Base-by-base conservation (phyloP, 495 filamentous ascomycete species). In the Tuber magnatum region DNA sequence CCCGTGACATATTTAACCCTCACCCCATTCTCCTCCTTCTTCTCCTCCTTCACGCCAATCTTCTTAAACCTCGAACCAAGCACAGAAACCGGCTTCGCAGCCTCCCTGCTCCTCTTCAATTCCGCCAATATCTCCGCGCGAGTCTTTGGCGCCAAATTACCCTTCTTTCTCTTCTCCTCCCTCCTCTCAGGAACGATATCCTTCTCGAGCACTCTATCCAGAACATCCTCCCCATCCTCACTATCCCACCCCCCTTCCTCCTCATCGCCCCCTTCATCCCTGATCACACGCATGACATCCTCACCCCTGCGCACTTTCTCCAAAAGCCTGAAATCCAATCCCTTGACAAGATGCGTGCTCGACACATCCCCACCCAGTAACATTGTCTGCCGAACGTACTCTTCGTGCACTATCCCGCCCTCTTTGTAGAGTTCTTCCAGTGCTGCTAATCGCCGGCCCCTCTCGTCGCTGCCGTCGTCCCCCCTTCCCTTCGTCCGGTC, bases 291-390 rank as follows among this genome's bases (percentile, higher is more conserved):
- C 76, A 87, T 87, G 22, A 94, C 87, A 85, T 94, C 90, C 83
- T 94, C 92, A 8, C 92, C 92, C 71, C 86, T 88, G 78, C 86
- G 87, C 42, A 93, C 87, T 80, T 91, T 87, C 83, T 91, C 89
- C 70, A 99, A 84, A 32, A 99, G 84, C 83, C 90, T 90, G 80
- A 91, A 91, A 84, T 99, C 96, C 75, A 99, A 84, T 2, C 95
- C 95, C 84, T 97, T 98, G 43, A 97, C 90, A 80, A 97, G 84
- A 87, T 96, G 92, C 48, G 92, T 94, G 79, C 90, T 91, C 3
- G 84, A 84, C 42, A 93, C 81, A 82, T 97, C 93, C 8, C 94
- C 94, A 3, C 94, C 94, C 43, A 83, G 69, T n/a, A 82, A 72
- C 73, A 81, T 82, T 28, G 81, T 83, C 73, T 83, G 81, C 61